Evolutionary conservation across 345 rosid species (phyloP), one percentile per base, ranked within the genome.

Genomic region (Viola odorata): DNA sequence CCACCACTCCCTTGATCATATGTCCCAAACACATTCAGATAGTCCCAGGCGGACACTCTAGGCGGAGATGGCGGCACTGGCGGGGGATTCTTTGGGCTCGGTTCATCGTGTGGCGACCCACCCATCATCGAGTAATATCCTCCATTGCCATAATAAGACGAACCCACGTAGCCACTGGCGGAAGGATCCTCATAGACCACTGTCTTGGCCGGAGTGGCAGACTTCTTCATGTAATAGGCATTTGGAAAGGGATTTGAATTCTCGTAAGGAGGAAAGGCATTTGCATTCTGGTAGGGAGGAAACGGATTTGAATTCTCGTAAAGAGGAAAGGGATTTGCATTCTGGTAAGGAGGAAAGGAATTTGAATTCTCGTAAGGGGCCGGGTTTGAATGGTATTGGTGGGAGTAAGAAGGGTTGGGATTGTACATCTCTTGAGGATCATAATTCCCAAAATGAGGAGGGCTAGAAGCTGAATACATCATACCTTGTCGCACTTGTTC

Each of bases 11-110:
- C 61, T 11, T 55, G 73, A 53, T 84, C 92, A 38, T 68, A 80
- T 0, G 77, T 64, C 23, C 84, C 87, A 5, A 92, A 92, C 37
- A 89, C 83, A 65, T 92, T 89, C 38, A 92, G 57, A 70, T 66
- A 89, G 65, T 92, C 98, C 96, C 98, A 92, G 11, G 84, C 3
- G 0, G 96, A 85, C 40, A 70, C 79, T 4, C 61, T 75, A 36
- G 96, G 96, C 5, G 96, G 98, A 9, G 96, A 81, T 13, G 98
- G 96, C 5, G 95, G 95, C 41, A 69, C 71, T 8, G 88, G 81
- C 41, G 77, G 73, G 52, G 78, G 75, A 60, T 69, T 68, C 54
- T 75, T 66, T 0, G 84, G 72, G 58, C 74, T 77, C 37, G 65
- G 58, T 66, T 54, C 74, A 66, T 8, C 67, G 53, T 55, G 15